These are phyloP conservation scores for Odonthalia washingtoniensis DNA, from an alignment of 31 red algal species.

Conservation along the genomic window DNA sequence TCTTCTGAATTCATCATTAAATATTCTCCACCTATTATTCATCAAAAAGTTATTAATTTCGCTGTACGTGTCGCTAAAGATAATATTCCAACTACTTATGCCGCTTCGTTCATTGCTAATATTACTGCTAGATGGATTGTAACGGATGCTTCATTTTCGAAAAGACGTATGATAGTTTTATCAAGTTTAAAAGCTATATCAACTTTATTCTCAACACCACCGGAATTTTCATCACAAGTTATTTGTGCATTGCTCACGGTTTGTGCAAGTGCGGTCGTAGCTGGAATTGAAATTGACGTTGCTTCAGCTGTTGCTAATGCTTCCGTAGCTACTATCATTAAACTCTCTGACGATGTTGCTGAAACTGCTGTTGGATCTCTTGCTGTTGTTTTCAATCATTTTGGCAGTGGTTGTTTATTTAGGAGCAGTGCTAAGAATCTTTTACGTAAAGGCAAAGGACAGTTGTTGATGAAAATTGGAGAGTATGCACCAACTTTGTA, in stretches of 20 bases:
- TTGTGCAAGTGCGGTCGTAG: background rate
- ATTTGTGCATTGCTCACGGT: background rate
- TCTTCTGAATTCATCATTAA: conserved; percentile 33
- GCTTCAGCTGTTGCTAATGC: background rate
- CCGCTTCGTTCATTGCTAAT: background rate
- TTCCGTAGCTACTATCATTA: background rate
- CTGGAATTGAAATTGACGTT: conserved; percentile 1
- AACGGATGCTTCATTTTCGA: background rate
- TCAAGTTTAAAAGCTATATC: background rate
- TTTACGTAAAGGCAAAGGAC: background rate
- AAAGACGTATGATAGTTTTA: background rate
- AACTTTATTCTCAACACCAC: background rate
- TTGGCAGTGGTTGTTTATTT: background rate
- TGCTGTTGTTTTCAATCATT: background rate
- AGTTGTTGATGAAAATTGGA: no score
- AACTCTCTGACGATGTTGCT: background rate
- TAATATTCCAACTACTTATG: background rate
- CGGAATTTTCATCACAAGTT: background rate
- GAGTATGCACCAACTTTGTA: no score
- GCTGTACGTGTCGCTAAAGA: conserved; percentile 1
- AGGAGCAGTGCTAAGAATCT: background rate
- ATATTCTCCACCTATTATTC: conserved; percentile 14
- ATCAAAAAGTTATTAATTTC: background rate
- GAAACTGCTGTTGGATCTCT: background rate
- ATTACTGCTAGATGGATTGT: conserved; percentile 7